phyloP scores from a whole-genome alignment of 148 eudicot genomes.

The Chenopodium suecicum region DNA sequence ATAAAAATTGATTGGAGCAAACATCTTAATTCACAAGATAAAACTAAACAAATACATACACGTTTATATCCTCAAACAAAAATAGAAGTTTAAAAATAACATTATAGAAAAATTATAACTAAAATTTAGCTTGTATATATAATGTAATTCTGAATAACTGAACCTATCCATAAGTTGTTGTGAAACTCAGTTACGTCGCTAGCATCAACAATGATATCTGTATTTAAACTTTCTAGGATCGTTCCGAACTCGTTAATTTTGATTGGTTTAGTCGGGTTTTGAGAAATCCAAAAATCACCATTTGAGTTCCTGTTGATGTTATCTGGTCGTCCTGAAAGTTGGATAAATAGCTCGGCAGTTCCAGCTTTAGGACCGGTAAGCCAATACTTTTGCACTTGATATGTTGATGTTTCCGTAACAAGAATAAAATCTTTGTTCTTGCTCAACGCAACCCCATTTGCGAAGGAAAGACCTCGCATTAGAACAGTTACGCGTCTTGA shows the following conservation, averaged over 20 bases:
- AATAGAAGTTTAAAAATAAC: too few relatives aligned
- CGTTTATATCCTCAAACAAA: too few relatives aligned
- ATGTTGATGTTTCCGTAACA: constrained; percentile 14
- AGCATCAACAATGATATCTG: neutral
- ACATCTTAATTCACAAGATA: too few relatives aligned
- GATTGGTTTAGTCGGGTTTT: constrained; percentile 4
- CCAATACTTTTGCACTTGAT: constrained; percentile 26
- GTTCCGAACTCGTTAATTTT: neutral
- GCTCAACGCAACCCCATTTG: constrained; percentile 22
- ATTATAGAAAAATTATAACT: too few relatives aligned
- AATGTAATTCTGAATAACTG: neutral
- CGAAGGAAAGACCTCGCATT: neutral
- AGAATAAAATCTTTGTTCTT: constrained; percentile 15
- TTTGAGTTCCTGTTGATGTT: constrained; percentile 15
- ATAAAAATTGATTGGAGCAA: too few relatives aligned
- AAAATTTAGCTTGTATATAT: neutral
- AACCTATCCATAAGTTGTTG: constrained; percentile 13
- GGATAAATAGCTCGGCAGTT: constrained; percentile 5
- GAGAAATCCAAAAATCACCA: constrained; percentile 28
- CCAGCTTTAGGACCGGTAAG: constrained; percentile 12
- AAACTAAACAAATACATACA: too few relatives aligned
- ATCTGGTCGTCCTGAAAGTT: constrained; percentile 16
- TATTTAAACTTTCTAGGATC: neutral
- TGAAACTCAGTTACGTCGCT: neutral
- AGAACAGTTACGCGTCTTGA: constrained; percentile 1